Conservation (phyloP, 164 flowering plant species). For the Sextonia rubra region DNA sequence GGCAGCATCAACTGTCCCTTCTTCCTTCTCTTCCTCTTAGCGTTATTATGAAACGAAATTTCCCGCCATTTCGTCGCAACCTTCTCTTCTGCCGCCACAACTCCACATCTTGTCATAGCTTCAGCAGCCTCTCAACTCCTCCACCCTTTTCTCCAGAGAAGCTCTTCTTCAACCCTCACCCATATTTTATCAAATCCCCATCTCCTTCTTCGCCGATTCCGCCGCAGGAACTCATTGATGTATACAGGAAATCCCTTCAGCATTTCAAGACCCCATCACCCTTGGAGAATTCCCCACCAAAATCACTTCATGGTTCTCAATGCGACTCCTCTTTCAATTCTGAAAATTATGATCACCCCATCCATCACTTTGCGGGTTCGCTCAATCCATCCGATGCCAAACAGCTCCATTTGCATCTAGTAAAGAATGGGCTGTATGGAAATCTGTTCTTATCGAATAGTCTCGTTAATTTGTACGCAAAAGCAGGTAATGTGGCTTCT, state of each 20-base stretch:
- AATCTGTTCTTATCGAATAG: constrained; percentile 57
- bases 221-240: constrained; percentile 5
- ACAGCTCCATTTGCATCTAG: constrained; percentile 39
- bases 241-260: neutral
- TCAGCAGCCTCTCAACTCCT: neutral
- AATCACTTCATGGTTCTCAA: neutral
- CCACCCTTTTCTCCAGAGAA: neutral
- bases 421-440: constrained; percentile 43
- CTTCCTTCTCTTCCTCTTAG: neutral
- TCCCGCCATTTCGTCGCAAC: constrained; percentile 2
- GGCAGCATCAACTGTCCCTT: no score
- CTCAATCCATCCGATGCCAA: constrained; percentile 31
- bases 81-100: neutral
- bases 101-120: neutral
- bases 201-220: constrained; percentile 1
- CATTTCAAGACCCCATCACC: neutral
- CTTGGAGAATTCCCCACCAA: neutral
- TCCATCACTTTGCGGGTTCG: constrained; percentile 26
- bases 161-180: neutral
- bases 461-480: constrained; percentile 49
- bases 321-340: neutral
- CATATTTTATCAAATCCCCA: neutral
- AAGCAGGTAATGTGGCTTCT: constrained; percentile 40
- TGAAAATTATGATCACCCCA: constrained; percentile 29
- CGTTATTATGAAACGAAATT: neutral